Evolutionary conservation across 2,329 filamentous ascomycete species (phyloP).

Genomic region (Fusarium sacchari): DNA sequence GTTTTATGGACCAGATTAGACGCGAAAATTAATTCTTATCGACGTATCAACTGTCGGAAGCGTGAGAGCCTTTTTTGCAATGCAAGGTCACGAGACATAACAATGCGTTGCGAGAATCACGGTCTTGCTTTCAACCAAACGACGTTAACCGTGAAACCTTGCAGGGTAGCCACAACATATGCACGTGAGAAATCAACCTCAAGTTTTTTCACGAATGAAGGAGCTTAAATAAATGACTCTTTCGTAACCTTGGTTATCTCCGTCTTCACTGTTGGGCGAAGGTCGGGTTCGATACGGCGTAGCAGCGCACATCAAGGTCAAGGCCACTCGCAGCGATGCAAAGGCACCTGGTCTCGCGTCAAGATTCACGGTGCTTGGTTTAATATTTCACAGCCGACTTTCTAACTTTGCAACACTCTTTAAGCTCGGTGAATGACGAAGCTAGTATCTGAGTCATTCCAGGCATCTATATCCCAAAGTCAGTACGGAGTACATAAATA

Average conservation of each 20-base stretch:
- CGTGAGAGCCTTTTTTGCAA: fast-evolving
- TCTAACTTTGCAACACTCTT: too few species aligned
- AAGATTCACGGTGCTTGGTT: neutral
- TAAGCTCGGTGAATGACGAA: neutral
- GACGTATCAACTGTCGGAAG: fast-evolving
- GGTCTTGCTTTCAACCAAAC: fast-evolving
- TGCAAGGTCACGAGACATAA: neutral
- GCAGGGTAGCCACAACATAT: neutral
- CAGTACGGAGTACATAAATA: too few species aligned
- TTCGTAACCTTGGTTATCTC: fast-evolving
- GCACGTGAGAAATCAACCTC: fast-evolving
- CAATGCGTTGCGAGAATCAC: too few species aligned
- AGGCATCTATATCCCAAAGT: neutral
- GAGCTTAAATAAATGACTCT: too few species aligned
- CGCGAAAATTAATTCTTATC: fast-evolving
- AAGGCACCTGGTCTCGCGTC: neutral
- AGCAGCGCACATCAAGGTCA: neutral
- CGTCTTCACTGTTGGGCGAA: fast-evolving
- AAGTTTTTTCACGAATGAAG: neutral
- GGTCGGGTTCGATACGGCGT: fast-evolving
- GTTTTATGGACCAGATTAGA: neutral
- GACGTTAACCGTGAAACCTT: fast-evolving
- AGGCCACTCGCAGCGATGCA: neutral
- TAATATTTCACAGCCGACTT: neutral
- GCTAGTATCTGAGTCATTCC: neutral